Conservation (phyloP, 176 grass and related monocot species). For the Oryza meyeriana region DNA sequence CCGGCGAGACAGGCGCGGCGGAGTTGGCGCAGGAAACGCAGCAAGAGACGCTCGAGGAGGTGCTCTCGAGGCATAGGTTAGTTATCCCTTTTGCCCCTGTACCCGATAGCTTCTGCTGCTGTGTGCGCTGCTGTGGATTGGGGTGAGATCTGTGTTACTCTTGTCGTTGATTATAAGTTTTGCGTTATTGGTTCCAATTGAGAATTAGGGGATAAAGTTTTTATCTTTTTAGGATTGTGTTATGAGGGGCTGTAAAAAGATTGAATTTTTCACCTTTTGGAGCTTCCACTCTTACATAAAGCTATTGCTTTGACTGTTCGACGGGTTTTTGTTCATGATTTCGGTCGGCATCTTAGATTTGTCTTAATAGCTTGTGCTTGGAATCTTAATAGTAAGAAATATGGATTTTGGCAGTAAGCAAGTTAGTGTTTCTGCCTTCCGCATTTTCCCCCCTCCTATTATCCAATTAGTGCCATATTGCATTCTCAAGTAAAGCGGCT, state of each 20-base stretch:
- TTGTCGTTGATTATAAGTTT: background rate
- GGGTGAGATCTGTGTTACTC: background rate
- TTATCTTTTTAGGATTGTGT: background rate
- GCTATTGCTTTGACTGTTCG: too few species aligned
- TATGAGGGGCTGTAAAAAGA: background rate
- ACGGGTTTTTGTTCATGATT: background rate
- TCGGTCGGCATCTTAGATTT: background rate
- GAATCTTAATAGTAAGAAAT: background rate
- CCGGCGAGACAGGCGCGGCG: background rate
- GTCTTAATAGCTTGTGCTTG: background rate
- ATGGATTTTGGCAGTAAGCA: background rate
- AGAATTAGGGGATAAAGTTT: background rate
- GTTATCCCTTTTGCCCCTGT: conserved; percentile 13
- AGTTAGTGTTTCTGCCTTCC: background rate
- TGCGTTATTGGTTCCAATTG: background rate
- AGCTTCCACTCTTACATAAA: too few species aligned
- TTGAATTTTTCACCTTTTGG: background rate
- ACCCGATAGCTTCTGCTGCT: background rate
- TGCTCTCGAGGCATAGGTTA: conserved; percentile 75
- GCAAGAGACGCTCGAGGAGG: conserved; percentile 60
- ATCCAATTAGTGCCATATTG: background rate
- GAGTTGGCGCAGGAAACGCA: background rate
- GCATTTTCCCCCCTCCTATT: background rate
- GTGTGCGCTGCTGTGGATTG: conserved; percentile 8
- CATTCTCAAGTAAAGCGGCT: background rate